Percentiles rank a stretch among this genome's conserved stretches.
phyloP scores from a whole-genome alignment of 257 asterid genomes.

The Salvia hispanica region DNA sequence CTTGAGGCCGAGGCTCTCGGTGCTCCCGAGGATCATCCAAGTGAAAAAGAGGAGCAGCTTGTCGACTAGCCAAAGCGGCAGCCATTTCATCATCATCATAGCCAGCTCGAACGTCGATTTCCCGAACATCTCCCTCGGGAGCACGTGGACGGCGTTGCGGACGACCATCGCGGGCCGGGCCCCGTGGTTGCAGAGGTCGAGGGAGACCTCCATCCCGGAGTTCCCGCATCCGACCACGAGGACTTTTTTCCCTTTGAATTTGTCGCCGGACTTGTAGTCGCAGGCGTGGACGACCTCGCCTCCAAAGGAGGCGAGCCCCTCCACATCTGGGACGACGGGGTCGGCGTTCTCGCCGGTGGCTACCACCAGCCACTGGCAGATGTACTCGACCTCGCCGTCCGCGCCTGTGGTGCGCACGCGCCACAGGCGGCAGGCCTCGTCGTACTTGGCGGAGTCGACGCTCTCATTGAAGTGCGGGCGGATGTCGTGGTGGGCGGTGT shows the following conservation, averaged over 20 bases:
- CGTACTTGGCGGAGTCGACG: constrained; percentile 79
- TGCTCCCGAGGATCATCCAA: constrained; percentile 76
- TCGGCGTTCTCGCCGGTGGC: constrained; percentile 94
- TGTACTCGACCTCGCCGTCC: constrained; percentile 45
- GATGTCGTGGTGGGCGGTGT: constrained; percentile 57
- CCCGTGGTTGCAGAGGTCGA: constrained; percentile 82
- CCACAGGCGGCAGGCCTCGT: constrained; percentile 64
- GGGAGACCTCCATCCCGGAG: constrained; percentile 96
- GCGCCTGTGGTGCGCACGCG: constrained; percentile 54
- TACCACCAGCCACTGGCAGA: constrained; percentile 85
- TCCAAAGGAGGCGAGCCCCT: constrained; percentile 59
- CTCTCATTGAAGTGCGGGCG: constrained; percentile 68
- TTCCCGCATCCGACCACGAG: constrained; percentile 88
- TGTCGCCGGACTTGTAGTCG: constrained; percentile 77
- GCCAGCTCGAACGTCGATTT: constrained; percentile 77
- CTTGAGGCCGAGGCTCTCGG: constrained; percentile 61
- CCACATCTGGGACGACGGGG: constrained; percentile 66
- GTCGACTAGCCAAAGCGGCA: constrained; percentile 86
- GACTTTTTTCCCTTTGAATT: constrained; percentile 66
- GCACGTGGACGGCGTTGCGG: constrained; percentile 84
- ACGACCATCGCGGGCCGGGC: constrained; percentile 84
- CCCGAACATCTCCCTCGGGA: constrained; percentile 78
- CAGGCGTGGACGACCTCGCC: constrained; percentile 81
- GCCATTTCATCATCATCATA: constrained; percentile 66
- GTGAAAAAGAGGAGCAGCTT: constrained; percentile 59